Evolutionary conservation across 2,329 filamentous ascomycete species (phyloP), one percentile per base, ranked within the genome.

Genomic region (Pseudocercospora cruenta): DNA sequence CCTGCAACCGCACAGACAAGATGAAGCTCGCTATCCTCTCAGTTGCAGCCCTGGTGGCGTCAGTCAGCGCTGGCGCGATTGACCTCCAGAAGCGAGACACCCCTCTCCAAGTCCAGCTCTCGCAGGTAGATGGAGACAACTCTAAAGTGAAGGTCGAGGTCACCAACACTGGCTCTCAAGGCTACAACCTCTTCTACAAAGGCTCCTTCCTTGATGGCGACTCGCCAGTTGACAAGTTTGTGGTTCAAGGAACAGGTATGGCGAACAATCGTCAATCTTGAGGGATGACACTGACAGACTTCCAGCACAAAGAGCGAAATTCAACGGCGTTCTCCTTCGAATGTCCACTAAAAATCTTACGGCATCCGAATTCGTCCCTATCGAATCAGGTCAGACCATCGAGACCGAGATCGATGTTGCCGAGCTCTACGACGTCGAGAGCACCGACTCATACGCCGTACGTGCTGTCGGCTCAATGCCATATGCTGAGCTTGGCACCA

Each of bases 391-490:
- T 33, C 76, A 86, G 75, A 83, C 84, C 8, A 79, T 88, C 68
- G 81, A 84, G 70, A 78, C 84, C 33, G 82, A 80, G 47, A 86
- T 88, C 65, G 84, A 88, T 70, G 80, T 86, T 33, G 86, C 84
- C 36, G 80, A 86, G 73, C 81, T 84, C 2, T 86, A 88, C 75
- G 82, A 87, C 68, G 80, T 86, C 21, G 75, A 76, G 22, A 69
- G 74, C n/a, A 81, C 81, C 39, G 88, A 88, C 65, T 79, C 80
- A 59, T 88, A 87, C 73, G 83, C 84, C 62, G 76, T 91, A 58
- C 80, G 83, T 62, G 82, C 87, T 4, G 78, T 79, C 4, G 89
- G 89, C 5, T 80, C 82, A 10, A 81, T 91, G 51, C 84, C 86
- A 8, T 85, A 84, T 63, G 85, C 88, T 31, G 80, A 82, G 22